Evolutionary conservation across 305 asterid species (phyloP).

Genomic region (Solanum hybrid): DNA sequence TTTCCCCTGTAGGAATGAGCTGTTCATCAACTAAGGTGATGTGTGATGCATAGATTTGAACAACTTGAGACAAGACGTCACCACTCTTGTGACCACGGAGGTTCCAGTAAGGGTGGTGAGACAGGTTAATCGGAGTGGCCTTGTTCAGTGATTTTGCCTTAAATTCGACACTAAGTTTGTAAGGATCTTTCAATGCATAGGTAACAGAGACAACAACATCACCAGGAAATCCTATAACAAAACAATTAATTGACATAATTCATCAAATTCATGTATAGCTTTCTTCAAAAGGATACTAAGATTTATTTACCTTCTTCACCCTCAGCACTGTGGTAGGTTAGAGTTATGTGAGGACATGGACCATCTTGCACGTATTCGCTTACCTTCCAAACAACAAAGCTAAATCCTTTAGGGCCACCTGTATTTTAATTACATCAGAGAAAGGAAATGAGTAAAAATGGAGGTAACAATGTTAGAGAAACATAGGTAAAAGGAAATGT

Average conservation of each 20-base stretch:
- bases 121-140: slow-evolving; percentile 9
- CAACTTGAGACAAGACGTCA: slow-evolving; percentile 1
- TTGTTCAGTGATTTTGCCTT: slow-evolving; percentile 9
- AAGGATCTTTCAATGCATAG: not conserved
- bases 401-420: slow-evolving; percentile 23
- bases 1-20: slow-evolving; percentile 12
- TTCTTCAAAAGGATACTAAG: not conserved
- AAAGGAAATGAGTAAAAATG: not conserved
- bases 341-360: not conserved
- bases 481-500: not conserved
- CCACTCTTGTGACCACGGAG: slow-evolving; percentile 14
- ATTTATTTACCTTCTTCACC: slow-evolving; percentile 18
- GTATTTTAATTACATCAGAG: not conserved
- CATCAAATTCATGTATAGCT: not conserved
- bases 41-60: slow-evolving; percentile 3
- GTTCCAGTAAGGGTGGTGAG: slow-evolving; percentile 18
- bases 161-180: slow-evolving; percentile 3
- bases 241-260: not conserved
- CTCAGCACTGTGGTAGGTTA: slow-evolving; percentile 8
- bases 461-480: not conserved
- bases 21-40: slow-evolving; percentile 1
- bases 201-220: slow-evolving; percentile 8
- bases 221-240: slow-evolving; percentile 14
- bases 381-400: slow-evolving; percentile 10
- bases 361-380: not conserved